Evolutionary conservation across 768 basidiomycete species (phyloP), one percentile per base, ranked within the genome.

Genomic region (Lactarius hengduanensis): DNA sequence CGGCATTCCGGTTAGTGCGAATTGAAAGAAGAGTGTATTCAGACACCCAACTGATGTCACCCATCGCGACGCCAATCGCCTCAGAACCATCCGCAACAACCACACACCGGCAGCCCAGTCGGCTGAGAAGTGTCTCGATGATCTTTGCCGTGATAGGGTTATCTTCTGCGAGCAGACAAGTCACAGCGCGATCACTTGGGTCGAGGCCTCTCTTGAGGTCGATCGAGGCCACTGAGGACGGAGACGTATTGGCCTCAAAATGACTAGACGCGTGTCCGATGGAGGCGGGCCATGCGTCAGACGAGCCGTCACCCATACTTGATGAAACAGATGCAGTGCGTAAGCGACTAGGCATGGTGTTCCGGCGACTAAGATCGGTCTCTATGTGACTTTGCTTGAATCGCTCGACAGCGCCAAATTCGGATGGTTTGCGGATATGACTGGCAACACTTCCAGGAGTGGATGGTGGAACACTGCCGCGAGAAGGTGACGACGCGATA

Each of bases 71-170:
- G 70, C 95, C 94, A 73, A 98, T 90, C 26, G 97, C 97, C 77
- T 97, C 94, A 5, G 96, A 94, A 9, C 97, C 97, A 78, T 98
- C 95, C 53, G 94, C 86, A 20, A 98, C 97, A 10, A 98, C 92
- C 11, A 98, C 90, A 75, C 93, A 94, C 20, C 96, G 90, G 76
- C 96, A 98, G 1, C 97, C 97, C 67, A 98, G 84, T 41, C 96
- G 88, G 67, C 93, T 91, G 57, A 99, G 84, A 55, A 98, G 78
- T 2, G 96, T 98, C 77, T 98, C 95, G 58, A 98, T 89, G 58
- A 99, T 98, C 80, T 98, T 98, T 38, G 92, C 92, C 0, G 95
- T 96, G 70, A 98, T 98, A 1, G 97, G 97, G 73, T 99, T 98
- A 72, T 98, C 95, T 76, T 98, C 97, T 1, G 96, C 97, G 41